These are phyloP conservation scores for Cenococcum geophilum DNA, from an alignment of 495 filamentous ascomycete genomes.

Conservation along the genomic window DNA sequence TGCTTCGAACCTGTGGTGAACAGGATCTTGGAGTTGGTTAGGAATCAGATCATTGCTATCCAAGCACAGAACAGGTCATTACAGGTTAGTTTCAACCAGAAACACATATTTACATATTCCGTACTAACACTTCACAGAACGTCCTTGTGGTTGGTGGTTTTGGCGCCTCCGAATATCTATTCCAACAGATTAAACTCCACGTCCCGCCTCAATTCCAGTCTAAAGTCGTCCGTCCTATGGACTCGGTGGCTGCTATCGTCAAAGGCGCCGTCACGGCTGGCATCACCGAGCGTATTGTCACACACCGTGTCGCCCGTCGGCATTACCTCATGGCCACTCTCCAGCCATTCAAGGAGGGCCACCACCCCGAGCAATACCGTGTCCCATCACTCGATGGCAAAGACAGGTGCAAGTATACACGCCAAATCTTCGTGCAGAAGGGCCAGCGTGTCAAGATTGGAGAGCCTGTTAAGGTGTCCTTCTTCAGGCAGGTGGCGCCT, in stretches of 20 bases:
- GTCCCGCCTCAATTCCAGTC: constrained; percentile 73
- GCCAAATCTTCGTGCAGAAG: constrained; percentile 98
- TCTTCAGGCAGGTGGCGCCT: constrained; percentile 96
- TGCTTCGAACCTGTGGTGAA: constrained; percentile 76
- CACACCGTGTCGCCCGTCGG: constrained; percentile 92
- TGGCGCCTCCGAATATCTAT: constrained; percentile 69
- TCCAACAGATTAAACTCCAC: constrained; percentile 77
- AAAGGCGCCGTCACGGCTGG: constrained; percentile 77
- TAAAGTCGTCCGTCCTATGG: constrained; percentile 72
- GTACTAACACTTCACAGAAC: constrained; percentile 45
- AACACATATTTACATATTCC: neutral
- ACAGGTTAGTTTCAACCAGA: constrained; percentile 48
- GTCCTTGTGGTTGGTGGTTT: constrained; percentile 70
- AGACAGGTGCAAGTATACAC: constrained; percentile 96
- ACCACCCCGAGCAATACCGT: constrained; percentile 95
- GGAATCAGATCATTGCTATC: constrained; percentile 74
- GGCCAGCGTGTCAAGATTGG: constrained; percentile 98
- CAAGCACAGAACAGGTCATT: constrained; percentile 66
- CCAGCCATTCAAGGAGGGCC: constrained; percentile 97
- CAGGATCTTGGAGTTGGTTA: constrained; percentile 64
- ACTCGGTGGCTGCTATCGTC: constrained; percentile 70
- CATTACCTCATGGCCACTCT: constrained; percentile 99
- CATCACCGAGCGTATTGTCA: constrained; percentile 94
- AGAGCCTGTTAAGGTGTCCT: constrained; percentile 97
- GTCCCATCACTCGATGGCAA: constrained; percentile 95